A percentile compares a stretch with the other conserved stretches of the same genome.
These are phyloP conservation scores for Spinacia oleracea DNA, from an alignment of 179 eudicot species.

Conservation along the genomic window DNA sequence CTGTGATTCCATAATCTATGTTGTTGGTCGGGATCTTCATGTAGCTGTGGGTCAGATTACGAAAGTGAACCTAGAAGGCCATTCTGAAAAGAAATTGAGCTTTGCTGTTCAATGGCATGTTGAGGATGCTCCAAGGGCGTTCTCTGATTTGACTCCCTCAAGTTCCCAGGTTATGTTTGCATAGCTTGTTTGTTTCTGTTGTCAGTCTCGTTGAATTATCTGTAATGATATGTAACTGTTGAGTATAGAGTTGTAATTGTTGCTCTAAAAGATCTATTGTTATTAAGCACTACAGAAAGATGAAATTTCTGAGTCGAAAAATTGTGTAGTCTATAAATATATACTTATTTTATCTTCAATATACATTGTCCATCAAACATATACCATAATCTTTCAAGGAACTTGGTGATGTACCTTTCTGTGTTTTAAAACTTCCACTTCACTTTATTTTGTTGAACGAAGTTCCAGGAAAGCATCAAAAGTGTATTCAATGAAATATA, in stretches of 20 bases:
- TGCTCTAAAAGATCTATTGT: background rate
- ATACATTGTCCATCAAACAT: slow-evolving; percentile 8
- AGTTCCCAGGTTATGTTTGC: slow-evolving; percentile 85
- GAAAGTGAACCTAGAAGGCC: slow-evolving; percentile 24
- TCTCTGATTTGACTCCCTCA: slow-evolving; percentile 71
- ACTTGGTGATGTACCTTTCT: background rate
- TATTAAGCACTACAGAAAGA: slow-evolving; percentile 8
- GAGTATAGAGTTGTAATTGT: slow-evolving; percentile 28
- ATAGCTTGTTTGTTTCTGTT: slow-evolving; percentile 32
- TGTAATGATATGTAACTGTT: slow-evolving; percentile 32
- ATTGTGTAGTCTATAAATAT: slow-evolving; percentile 21
- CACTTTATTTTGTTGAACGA: background rate
- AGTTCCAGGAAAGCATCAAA: slow-evolving; percentile 8
- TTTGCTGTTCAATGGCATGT: slow-evolving; percentile 73
- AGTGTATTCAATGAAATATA: no score
- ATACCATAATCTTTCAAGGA: slow-evolving; percentile 1
- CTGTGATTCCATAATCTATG: slow-evolving; percentile 56
- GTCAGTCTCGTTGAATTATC: slow-evolving; percentile 7
- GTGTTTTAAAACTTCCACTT: background rate
- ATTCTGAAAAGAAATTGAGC: slow-evolving; percentile 34
- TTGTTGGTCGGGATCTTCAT: slow-evolving; percentile 79
- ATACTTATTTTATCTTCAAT: slow-evolving; percentile 10
- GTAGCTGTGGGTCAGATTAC: slow-evolving; percentile 69
- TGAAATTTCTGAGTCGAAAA: slow-evolving; percentile 15
- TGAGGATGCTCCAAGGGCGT: slow-evolving; percentile 56